Conservation (phyloP, 2,329 filamentous ascomycete species). For the Ophiobolus disseminans region DNA sequence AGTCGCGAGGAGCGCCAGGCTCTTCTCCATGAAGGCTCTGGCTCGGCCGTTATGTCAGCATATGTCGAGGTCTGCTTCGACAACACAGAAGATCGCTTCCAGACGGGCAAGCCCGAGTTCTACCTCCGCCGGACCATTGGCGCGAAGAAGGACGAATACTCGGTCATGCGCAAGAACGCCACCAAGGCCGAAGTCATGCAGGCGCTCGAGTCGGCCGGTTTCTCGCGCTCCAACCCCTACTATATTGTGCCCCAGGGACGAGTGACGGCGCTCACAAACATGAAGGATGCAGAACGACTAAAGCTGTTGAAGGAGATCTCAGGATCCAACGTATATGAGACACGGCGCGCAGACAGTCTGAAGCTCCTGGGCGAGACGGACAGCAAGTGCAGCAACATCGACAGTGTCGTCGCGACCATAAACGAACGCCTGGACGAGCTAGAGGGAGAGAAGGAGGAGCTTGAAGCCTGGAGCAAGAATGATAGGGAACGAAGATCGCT, state of each 20-base stretch:
- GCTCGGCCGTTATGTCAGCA: slow-evolving; percentile 98
- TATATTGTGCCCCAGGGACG: slow-evolving; percentile 98
- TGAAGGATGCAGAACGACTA: slow-evolving; percentile 93
- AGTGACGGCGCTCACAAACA: slow-evolving; percentile 94
- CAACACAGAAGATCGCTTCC: slow-evolving; percentile 94
- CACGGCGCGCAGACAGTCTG: slow-evolving; percentile 84
- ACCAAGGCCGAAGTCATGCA: slow-evolving; percentile 95
- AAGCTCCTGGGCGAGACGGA: slow-evolving; percentile 98
- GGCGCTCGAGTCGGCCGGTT: slow-evolving; percentile 91
- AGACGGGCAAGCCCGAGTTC: slow-evolving; percentile 88
- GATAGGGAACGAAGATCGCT: slow-evolving; percentile 90
- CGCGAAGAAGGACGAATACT: slow-evolving; percentile 98
- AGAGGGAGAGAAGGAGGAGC: slow-evolving; percentile 96
- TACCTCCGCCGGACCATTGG: slow-evolving; percentile 93
- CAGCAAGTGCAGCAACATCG: slow-evolving; percentile 92
- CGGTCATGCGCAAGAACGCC: slow-evolving; percentile 93
- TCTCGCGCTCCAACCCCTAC: slow-evolving; percentile 96
- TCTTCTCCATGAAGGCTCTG: slow-evolving; percentile 96
- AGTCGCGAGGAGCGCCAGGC: slow-evolving; percentile 94
- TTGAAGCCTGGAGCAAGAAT: slow-evolving; percentile 92
- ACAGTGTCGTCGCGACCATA: slow-evolving; percentile 89
- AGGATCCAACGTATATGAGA: slow-evolving; percentile 95
- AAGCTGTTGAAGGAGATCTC: slow-evolving; percentile 97
- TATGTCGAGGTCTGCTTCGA: slow-evolving; percentile 99
- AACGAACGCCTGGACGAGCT: slow-evolving; percentile 87